Evolutionary conservation across 2,329 filamentous ascomycete species (phyloP), one percentile per base, ranked within the genome.

Genomic region (Helminthosporium solani): DNA sequence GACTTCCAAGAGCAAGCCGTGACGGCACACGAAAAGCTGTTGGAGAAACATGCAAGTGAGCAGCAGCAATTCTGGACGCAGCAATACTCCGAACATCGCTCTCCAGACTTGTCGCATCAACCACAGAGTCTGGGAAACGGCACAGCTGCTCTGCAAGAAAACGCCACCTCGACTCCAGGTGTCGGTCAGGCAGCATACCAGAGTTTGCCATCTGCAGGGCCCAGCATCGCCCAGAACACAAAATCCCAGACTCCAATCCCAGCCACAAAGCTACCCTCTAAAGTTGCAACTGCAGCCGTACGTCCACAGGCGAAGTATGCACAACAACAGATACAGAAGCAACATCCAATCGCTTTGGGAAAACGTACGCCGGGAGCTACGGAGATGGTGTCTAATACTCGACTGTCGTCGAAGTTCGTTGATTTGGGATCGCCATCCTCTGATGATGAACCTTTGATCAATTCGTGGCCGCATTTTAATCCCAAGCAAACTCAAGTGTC

Each of bases 51-150:
- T 14, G 9, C 18, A 5, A 19, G 27, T 7, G 53, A 55, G 33
- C 45, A 56, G 23, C 16, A 40, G 1, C 30, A 42, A 0, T 50
- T 58, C 25, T 51, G 50, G 52, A 46, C 16, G 9, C 23, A 9
- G 23, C 23, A 25, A 25, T 9, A 9, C 23, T 9, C 9, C 5
- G 23, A 9, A 9, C 23, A 5, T 25, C 23, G 9, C 6, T 25
- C 23, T 25, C 23, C 23, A 25, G 5, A 9, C n/a, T n/a, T n/a
- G n/a, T n/a, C n/a, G n/a, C n/a, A n/a, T n/a, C n/a, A n/a, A n/a
- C n/a, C n/a, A n/a, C n/a, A n/a, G n/a, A n/a, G n/a, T n/a, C n/a
- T n/a, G n/a, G n/a, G n/a, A n/a, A n/a, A n/a, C n/a, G n/a, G n/a
- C n/a, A n/a, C n/a, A n/a, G n/a, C n/a, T n/a, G n/a, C n/a, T n/a